Evolutionary conservation across 2,329 filamentous ascomycete species (phyloP).

Genomic region (Penicillium sp.): DNA sequence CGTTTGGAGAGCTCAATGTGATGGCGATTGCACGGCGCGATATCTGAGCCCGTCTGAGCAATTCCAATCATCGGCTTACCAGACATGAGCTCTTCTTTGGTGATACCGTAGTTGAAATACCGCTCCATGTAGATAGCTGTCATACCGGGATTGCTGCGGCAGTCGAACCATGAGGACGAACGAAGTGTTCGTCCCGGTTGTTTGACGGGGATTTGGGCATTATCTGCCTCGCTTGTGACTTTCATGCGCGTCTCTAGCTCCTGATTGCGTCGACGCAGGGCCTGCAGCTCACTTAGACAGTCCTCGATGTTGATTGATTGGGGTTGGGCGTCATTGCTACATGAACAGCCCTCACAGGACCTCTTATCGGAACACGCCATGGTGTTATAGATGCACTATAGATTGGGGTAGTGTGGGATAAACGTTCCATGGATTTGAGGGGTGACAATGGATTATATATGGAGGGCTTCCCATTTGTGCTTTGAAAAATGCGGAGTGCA

Average conservation of each 20-base stretch:
- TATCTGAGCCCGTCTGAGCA: conserved; percentile 53
- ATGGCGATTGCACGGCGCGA: conserved; percentile 53
- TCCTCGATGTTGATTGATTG: conserved; percentile 41
- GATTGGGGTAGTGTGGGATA: not conserved
- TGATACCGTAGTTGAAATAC: conserved; percentile 53
- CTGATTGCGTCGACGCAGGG: conserved; percentile 39
- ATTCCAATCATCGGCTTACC: conserved; percentile 55
- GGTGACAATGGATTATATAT: conserved; percentile 9
- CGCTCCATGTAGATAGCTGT: conserved; percentile 53
- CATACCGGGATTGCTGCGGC: conserved; percentile 45
- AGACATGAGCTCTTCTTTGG: conserved; percentile 50
- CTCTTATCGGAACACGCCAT: conserved; percentile 20
- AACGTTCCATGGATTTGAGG: conserved; percentile 10
- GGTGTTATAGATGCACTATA: not conserved
- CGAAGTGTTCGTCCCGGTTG: conserved; percentile 36
- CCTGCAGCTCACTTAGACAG: conserved; percentile 41
- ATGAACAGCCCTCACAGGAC: conserved; percentile 39
- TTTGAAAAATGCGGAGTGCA: not conserved
- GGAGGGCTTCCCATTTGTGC: conserved; percentile 11
- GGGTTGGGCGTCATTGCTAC: conserved; percentile 21
- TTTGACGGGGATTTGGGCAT: conserved; percentile 32
- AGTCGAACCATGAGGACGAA: conserved; percentile 49
- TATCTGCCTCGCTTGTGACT: conserved; percentile 21
- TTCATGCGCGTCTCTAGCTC: conserved; percentile 32
- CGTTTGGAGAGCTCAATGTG: conserved; percentile 52